phyloP scores from a whole-genome alignment of 805 yeast species.

The Phaffomyces antillensis region DNA sequence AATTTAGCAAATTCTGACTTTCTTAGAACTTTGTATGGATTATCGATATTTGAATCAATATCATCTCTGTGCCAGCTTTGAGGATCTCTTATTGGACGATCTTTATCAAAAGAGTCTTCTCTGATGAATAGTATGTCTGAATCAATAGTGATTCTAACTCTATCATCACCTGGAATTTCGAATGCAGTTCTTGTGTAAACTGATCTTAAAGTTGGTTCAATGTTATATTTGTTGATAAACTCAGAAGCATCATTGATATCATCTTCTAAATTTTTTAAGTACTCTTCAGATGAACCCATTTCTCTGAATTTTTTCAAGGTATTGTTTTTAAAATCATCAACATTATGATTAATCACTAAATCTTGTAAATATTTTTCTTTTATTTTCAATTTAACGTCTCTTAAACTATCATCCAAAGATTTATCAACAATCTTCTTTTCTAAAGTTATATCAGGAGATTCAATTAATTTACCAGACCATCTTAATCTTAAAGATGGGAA shows the following conservation, averaged over 20 bases:
- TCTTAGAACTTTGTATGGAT: constrained; percentile 68
- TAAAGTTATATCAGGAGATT: constrained; percentile 69
- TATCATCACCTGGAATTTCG: constrained; percentile 96
- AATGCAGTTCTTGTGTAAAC: constrained; percentile 89
- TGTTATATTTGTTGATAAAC: constrained; percentile 54
- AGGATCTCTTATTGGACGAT: constrained; percentile 87
- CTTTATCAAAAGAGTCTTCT: constrained; percentile 81
- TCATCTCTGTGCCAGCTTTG: constrained; percentile 87
- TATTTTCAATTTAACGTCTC: constrained; percentile 58
- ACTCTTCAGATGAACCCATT: constrained; percentile 46
- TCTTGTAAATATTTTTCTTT: constrained; percentile 79
- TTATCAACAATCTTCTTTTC: constrained; percentile 73
- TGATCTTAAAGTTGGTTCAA: constrained; percentile 84
- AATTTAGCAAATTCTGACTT: constrained; percentile 80
- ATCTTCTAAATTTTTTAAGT: constrained; percentile 43
- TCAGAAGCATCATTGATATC: constrained; percentile 55
- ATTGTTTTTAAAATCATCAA: constrained; percentile 37
- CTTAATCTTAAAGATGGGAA: constrained; percentile 77
- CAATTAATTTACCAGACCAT: constrained; percentile 81
- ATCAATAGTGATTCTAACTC: constrained; percentile 84
- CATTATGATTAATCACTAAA: constrained; percentile 51
- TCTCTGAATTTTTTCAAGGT: constrained; percentile 55
- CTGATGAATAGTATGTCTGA: constrained; percentile 82
- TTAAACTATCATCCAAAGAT: constrained; percentile 40
- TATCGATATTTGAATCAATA: constrained; percentile 67